Conservation (phyloP, 805 yeast genomes). For the Sugiyamaella americana region DNA sequence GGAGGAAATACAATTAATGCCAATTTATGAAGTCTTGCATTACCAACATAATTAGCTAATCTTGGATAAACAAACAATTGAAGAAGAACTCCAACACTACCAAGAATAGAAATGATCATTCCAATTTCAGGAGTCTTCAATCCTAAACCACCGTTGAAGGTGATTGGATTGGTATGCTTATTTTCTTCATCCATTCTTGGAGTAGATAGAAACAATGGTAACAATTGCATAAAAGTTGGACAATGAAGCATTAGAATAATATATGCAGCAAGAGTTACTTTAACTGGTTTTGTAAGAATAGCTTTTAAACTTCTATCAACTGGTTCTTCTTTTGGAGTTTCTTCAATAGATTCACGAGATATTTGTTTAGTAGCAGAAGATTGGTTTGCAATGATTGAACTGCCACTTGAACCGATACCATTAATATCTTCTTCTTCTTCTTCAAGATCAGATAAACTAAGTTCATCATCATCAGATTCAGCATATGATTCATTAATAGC, state of each 20-base stretch:
- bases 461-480: slow-evolving; percentile 10
- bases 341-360: neutral
- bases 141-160: slow-evolving; percentile 48
- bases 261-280: slow-evolving; percentile 19
- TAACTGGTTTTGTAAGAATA: slow-evolving; percentile 22
- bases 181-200: slow-evolving; percentile 19
- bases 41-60: slow-evolving; percentile 42
- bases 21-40: slow-evolving; percentile 39
- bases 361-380: neutral
- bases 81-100: slow-evolving; percentile 46
- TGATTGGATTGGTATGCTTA: slow-evolving; percentile 38
- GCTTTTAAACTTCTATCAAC: slow-evolving; percentile 11
- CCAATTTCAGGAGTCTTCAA: slow-evolving; percentile 46
- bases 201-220: slow-evolving; percentile 48
- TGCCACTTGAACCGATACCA: neutral
- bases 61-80: slow-evolving; percentile 46
- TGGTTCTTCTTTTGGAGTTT: slow-evolving; percentile 5
- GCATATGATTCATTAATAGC: slow-evolving; percentile 1
- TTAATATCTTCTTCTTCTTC: slow-evolving; percentile 6
- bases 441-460: slow-evolving; percentile 5
- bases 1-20: slow-evolving; percentile 42
- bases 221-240: slow-evolving; percentile 46
- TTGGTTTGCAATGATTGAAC: neutral
- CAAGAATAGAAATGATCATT: slow-evolving; percentile 43
- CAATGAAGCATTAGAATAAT: slow-evolving; percentile 39